Evolutionary conservation across 352 stramenopile species (phyloP).

Genomic region (Globisporangium cystogenes): DNA sequence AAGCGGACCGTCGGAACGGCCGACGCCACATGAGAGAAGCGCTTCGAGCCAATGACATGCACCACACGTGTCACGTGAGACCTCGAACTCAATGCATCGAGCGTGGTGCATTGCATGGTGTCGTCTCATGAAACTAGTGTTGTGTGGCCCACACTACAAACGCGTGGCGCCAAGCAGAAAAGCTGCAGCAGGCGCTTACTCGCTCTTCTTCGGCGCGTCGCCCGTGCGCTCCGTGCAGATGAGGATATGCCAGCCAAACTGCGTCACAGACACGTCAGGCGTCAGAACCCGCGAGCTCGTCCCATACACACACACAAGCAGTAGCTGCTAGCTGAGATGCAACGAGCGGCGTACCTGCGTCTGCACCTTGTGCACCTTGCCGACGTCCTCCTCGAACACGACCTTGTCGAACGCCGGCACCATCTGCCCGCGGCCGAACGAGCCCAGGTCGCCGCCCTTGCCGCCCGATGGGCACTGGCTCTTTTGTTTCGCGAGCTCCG

Average conservation of each 20-base stretch:
- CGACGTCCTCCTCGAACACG: conserved; percentile 63
- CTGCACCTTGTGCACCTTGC: conserved; percentile 78
- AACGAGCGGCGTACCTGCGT: conserved; percentile 27
- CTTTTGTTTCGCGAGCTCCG: conserved; percentile 58
- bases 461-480: conserved; percentile 66
- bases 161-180: no score
- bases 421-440: conserved; percentile 73
- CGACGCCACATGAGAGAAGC: no score
- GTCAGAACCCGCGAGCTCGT: not conserved
- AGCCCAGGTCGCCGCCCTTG: conserved; percentile 65
- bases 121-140: no score
- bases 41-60: no score
- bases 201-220: not conserved
- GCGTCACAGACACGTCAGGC: not conserved
- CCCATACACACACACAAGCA: no score
- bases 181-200: not conserved
- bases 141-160: no score
- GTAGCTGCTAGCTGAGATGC: not conserved
- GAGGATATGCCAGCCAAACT: conserved; percentile 62
- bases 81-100: no score
- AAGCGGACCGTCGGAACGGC: not conserved
- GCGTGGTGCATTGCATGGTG: no score
- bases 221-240: conserved; percentile 24
- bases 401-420: conserved; percentile 69
- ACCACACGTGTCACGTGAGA: no score